These are phyloP conservation scores for Tricholoma furcatifolium DNA, from an alignment of 768 basidiomycete genomes.

Conservation along the genomic window DNA sequence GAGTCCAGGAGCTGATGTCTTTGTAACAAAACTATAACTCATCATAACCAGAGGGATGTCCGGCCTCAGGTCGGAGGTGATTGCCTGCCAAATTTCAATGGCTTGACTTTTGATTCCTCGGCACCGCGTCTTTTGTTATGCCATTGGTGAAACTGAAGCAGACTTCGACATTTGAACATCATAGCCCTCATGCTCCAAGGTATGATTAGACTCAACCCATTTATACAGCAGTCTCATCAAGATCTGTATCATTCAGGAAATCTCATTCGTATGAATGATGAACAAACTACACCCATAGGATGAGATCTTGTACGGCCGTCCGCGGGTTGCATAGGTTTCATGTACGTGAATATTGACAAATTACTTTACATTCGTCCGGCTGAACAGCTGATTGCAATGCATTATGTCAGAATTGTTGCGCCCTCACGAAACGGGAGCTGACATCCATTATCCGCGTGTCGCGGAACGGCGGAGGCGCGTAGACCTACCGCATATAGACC, in stretches of 20 bases:
- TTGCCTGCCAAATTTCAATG: neutral
- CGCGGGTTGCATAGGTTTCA: slow-evolving; percentile 5
- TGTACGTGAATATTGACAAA: neutral
- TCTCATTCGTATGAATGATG: slow-evolving; percentile 3
- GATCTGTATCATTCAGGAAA: neutral
- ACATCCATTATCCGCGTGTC: neutral
- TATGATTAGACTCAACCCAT: neutral
- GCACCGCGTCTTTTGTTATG: neutral
- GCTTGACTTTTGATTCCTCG: too few species aligned
- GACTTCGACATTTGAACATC: neutral
- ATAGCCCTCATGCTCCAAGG: neutral
- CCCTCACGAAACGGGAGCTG: slow-evolving; percentile 3
- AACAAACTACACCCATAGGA: neutral
- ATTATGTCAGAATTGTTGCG: neutral
- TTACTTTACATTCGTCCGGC: neutral
- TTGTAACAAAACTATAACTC: neutral
- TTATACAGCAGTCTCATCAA: neutral
- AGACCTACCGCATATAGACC: neutral
- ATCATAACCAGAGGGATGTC: neutral
- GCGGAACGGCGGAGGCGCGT: slow-evolving; percentile 5
- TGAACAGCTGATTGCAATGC: neutral
- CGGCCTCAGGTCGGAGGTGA: neutral
- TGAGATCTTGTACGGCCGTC: slow-evolving; percentile 7
- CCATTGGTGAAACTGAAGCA: slow-evolving; percentile 2
- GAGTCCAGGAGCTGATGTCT: neutral